phyloP scores from a whole-genome alignment of 352 stramenopile species.

The Phytophthora parvispora region DNA sequence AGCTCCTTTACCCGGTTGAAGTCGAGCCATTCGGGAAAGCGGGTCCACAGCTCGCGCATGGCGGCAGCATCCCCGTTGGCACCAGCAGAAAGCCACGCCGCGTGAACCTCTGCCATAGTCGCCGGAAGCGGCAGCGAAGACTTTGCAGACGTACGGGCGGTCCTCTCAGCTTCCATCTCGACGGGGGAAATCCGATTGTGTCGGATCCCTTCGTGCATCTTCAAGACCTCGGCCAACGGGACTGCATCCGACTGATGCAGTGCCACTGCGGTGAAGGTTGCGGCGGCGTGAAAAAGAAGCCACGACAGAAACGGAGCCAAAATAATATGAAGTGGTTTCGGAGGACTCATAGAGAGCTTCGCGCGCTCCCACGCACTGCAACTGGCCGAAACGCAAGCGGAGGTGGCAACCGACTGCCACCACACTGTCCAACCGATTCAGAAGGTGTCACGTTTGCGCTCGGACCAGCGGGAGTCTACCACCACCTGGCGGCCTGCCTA shows the following conservation, averaged over 20 bases:
- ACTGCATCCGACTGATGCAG: not conserved
- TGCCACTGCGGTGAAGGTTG: conserved; percentile 4
- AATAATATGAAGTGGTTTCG: conserved; percentile 6
- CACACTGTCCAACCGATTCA: not conserved
- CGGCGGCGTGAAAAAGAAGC: conserved; percentile 8
- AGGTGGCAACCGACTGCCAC: not conserved
- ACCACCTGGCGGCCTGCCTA: no score
- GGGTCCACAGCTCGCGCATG: conserved; percentile 17
- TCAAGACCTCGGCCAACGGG: not conserved
- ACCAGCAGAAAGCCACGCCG: conserved; percentile 26
- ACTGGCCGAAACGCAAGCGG: not conserved
- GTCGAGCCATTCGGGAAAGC: conserved; percentile 30
- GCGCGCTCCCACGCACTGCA: not conserved
- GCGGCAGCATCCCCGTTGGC: conserved; percentile 9
- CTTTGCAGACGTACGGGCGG: no score
- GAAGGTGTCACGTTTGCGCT: not conserved
- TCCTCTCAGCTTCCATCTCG: not conserved
- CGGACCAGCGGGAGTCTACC: no score
- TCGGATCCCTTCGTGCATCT: not conserved
- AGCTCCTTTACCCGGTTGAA: conserved; percentile 21
- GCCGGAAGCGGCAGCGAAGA: not conserved
- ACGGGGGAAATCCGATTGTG: conserved; percentile 17
- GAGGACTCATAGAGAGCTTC: not conserved
- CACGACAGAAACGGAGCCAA: not conserved
- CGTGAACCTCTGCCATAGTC: conserved; percentile 14